Base-by-base conservation (phyloP, 208 protist genomes). In the Lotmaria passim region DNA sequence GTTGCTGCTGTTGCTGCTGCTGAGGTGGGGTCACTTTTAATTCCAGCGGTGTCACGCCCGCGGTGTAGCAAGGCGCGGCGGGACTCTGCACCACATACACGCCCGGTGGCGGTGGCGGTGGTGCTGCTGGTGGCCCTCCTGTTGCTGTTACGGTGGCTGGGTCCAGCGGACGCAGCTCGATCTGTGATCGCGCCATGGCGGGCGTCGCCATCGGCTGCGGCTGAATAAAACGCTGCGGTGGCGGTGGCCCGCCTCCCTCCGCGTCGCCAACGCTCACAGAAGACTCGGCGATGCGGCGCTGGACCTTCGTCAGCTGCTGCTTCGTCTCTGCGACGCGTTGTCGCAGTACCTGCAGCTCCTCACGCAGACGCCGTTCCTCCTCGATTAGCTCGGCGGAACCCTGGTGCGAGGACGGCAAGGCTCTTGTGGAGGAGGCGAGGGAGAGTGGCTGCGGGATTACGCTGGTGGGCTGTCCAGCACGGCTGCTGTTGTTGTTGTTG, bases 281-380 rank as follows among this genome's bases (percentile, higher is more conserved):
- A 28, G 59, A 53, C 44, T 65, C 59, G 0, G 59, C 46, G 11
- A 65, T 36, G 19, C 59, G 46, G 1, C 30, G 41, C 44, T 65
- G 59, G 28, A 65, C 59, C 28, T 19, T 36, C 0, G 44, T 14
- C 30, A 65, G 44, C 23, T 31, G 17, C 59, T 65, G 59, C 59
- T 65, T 46, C 28, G 59, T 53, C 26, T 65, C 59, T 11, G 3
- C 17, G 11, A 65, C n/a, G 7, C 59, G 59, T 26, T 43, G 59
- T 0, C 59, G 44, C 59, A 65, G 44, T 19, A n/a, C n/a, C 23
- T 65, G 41, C 26, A 52, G 21, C 46, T 65, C 59, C 31, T 65
- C 59, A 19, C 31, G 24, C 44, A 65, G 31, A 17, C 59, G 59
- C 7, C 59, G 41, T 31, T 65, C 59, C 30, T 65, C 59, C 21